Base-by-base conservation (phyloP, 345 rosid genomes). In the Excoecaria cochinchinensis region DNA sequence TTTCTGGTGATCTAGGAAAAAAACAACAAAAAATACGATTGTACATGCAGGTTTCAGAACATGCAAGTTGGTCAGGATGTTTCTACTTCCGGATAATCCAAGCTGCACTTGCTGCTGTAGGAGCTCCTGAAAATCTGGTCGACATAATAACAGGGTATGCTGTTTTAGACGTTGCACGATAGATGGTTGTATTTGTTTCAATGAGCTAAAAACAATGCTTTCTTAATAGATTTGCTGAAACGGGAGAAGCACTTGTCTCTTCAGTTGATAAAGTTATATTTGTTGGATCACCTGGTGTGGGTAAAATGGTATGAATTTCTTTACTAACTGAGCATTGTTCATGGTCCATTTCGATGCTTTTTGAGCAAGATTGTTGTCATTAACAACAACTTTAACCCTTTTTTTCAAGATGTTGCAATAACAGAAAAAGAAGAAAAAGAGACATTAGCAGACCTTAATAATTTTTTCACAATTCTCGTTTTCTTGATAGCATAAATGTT, bases 251-350 rank as follows among this genome's bases (percentile, higher is more conserved):
- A 21, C 85, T 93, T 61, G 97, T 95, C 69, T 88, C 96, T 74
- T 85, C 96, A 67, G 99, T 86, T 82, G 98, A 95, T 80, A 95
- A 93, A 82, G 81, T 93, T 83, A 93, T 95, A 78, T 93, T 95
- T 87, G 98, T 93, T 79, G 99, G 98, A 82, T 93, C 98, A 24
- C 96, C 98, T 51, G 92, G 90, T 73, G 98, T 93, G 70, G 99
- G 99, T 74, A 91, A 87, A 88, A 88, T 84, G 97, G 99, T 95
- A 88, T n/a, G 87, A 56, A 44, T 46, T 66, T 71, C 46, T 62
- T 25, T 55, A 40, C 31, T 71, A 70, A 16, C 75, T 58, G 70
- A 62, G 31, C n/a, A 21, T 51, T 67, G 50, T 69, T 44, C 53
- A 40, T 36, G 55, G 64, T 56, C 24, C 58, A 38, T 64, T 57